These are phyloP conservation scores for Malassezia japonica DNA, from an alignment of 1,284 basidiomycete genomes.

Conservation along the genomic window DNA sequence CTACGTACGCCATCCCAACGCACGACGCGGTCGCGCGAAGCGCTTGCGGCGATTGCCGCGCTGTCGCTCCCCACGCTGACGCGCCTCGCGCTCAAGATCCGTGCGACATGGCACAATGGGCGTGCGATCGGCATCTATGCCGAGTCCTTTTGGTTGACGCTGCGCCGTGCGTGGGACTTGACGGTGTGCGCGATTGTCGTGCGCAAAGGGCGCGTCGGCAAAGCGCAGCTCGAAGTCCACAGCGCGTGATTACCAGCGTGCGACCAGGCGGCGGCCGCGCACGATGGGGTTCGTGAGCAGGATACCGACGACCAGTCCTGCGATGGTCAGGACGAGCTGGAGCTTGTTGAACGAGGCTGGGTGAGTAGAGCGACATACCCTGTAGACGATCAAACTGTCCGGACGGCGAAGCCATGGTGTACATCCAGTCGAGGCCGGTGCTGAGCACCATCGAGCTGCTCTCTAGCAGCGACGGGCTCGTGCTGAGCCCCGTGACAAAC, in stretches of 20 bases:
- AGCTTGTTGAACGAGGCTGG: conserved; percentile 68
- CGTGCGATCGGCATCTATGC: conserved; percentile 9
- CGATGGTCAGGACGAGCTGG: conserved; percentile 76
- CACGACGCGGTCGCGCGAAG: neutral
- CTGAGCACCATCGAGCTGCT: conserved; percentile 81
- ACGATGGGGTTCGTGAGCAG: conserved; percentile 54
- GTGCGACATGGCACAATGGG: conserved; percentile 16
- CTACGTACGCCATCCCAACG: neutral
- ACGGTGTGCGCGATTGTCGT: conserved; percentile 6
- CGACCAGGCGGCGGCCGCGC: conserved; percentile 7
- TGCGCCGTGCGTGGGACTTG: conserved; percentile 10
- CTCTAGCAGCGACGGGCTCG: conserved; percentile 75
- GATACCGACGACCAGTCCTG: conserved; percentile 64
- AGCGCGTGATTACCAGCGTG: conserved; percentile 12
- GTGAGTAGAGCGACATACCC: conserved; percentile 44
- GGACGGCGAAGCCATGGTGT: conserved; percentile 71
- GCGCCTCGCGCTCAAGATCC: conserved; percentile 5
- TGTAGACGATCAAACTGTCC: conserved; percentile 77
- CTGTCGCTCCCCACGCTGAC: conserved; percentile 6
- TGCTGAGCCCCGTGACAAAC: conserved; percentile 48
- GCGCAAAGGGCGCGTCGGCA: conserved; percentile 5
- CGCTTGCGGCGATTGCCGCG: conserved; percentile 2
- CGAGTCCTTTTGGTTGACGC: conserved; percentile 8
- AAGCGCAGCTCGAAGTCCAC: neutral
- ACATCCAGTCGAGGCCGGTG: conserved; percentile 77